Evolutionary conservation across 1,284 basidiomycete species (phyloP).

Genomic region (Irpex sp.): DNA sequence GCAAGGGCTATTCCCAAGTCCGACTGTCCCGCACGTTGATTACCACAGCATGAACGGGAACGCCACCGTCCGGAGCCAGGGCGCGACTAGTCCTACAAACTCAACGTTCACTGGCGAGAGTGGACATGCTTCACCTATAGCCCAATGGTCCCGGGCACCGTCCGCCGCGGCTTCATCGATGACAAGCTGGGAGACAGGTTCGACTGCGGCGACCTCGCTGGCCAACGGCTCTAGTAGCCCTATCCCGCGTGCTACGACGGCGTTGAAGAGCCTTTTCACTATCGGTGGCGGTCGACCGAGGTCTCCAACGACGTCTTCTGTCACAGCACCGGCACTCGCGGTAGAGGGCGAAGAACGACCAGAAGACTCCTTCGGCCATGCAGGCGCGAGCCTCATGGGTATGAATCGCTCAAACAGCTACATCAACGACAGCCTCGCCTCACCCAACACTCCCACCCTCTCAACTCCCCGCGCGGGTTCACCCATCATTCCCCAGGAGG

Average conservation of each 20-base stretch:
- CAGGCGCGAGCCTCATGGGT: conserved; percentile 47
- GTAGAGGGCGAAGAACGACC: conserved; percentile 14
- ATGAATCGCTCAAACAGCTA: conserved; percentile 39
- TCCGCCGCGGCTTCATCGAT: not conserved
- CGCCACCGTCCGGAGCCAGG: conserved; percentile 2
- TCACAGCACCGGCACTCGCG: conserved; percentile 21
- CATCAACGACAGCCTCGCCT: conserved; percentile 21
- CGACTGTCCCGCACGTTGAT: not conserved
- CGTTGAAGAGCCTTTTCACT: conserved; percentile 54
- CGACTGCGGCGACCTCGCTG: not conserved
- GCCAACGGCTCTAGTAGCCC: not conserved
- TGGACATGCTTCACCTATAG: conserved; percentile 6
- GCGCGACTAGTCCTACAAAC: conserved; percentile 10
- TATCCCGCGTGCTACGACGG: conserved; percentile 18
- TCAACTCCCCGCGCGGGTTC: conserved; percentile 16
- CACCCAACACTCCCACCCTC: conserved; percentile 14
- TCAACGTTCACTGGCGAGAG: conserved; percentile 9
- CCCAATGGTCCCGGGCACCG: conserved; percentile 10
- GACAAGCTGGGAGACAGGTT: not conserved
- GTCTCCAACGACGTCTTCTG: conserved; percentile 39
- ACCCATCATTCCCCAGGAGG: conserved; percentile 8
- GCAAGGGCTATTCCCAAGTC: conserved; percentile 34
- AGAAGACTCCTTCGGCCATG: conserved; percentile 51
- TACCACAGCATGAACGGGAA: not conserved
- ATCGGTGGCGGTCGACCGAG: conserved; percentile 39